Evolutionary conservation across 305 asterid genomes (phyloP).

Genomic region (Fraxinus floribunda): DNA sequence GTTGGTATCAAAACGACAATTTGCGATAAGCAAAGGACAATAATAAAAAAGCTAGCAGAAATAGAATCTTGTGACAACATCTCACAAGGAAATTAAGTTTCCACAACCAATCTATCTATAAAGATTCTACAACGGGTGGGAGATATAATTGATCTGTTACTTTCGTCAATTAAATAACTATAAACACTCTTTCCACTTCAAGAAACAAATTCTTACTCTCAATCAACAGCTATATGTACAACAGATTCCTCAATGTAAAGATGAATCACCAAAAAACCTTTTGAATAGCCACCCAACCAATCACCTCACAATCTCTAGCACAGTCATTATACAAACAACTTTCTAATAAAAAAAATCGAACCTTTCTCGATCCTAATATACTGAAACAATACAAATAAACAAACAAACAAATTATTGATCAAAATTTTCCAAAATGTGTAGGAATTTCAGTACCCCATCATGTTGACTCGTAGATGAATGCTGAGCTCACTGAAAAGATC

Average conservation of each 20-base stretch:
- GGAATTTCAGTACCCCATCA: constrained; percentile 61
- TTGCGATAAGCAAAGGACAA: background rate
- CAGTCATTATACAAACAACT: constrained; percentile 1
- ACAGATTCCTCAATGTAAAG: constrained; percentile 20
- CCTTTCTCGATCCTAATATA: background rate
- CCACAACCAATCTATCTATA: background rate
- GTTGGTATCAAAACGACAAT: background rate
- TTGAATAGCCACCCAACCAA: background rate
- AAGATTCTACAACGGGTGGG: background rate
- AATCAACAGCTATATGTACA: constrained; percentile 19
- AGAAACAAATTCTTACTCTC: constrained; percentile 10
- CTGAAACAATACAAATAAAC: background rate
- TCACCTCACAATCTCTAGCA: constrained; percentile 17
- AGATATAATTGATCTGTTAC: constrained; percentile 1
- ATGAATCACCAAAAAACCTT: background rate
- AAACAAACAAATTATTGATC: background rate
- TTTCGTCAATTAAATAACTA: constrained; percentile 13
- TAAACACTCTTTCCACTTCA: constrained; percentile 16
- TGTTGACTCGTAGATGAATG: constrained; percentile 80
- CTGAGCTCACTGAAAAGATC: constrained; percentile 88
- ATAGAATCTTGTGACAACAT: constrained; percentile 7
- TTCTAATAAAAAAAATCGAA: constrained; percentile 5
- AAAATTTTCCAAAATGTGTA: background rate
- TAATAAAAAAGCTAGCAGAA: background rate
- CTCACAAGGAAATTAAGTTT: background rate